These are phyloP conservation scores for Euphorbia peplus DNA, from an alignment of 345 rosid genomes.

Conservation along the genomic window DNA sequence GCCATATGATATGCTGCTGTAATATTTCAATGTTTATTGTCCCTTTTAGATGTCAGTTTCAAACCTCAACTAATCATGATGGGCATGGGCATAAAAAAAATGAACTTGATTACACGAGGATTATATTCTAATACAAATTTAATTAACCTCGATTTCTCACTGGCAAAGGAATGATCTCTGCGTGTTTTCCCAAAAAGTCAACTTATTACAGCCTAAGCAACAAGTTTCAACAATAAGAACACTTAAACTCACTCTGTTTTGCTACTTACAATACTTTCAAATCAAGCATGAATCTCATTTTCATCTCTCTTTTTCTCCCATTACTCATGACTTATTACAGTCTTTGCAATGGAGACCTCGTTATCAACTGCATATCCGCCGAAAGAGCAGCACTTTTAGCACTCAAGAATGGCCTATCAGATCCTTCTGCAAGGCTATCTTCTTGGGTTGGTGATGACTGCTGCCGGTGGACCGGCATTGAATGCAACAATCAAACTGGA, in stretches of 20 bases:
- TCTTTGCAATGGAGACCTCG: background rate
- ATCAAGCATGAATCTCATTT: background rate
- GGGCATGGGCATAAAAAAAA: no score
- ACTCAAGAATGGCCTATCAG: slow-evolving; percentile 21
- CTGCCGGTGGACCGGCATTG: slow-evolving; percentile 24
- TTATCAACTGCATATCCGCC: slow-evolving; percentile 1
- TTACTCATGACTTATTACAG: background rate
- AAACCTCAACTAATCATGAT: no score
- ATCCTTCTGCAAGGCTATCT: slow-evolving; percentile 19
- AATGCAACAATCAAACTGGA: slow-evolving; percentile 19
- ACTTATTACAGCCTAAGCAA: background rate
- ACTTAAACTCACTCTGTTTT: no score
- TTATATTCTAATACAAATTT: no score
- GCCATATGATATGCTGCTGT: no score
- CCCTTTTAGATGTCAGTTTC: no score
- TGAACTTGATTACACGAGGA: background rate
- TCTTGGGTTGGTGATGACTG: slow-evolving; percentile 34
- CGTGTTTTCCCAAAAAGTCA: background rate
- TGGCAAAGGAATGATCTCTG: background rate
- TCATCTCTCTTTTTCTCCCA: background rate
- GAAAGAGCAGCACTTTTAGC: slow-evolving; percentile 31
- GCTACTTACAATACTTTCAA: background rate
- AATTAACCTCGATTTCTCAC: no score
- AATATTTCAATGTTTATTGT: no score
- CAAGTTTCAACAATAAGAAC: no score